A percentile compares a stretch with the other conserved stretches of the same genome.
Conservation (phyloP, 2,329 filamentous ascomycete species). For the Aschersonia sp. region DNA sequence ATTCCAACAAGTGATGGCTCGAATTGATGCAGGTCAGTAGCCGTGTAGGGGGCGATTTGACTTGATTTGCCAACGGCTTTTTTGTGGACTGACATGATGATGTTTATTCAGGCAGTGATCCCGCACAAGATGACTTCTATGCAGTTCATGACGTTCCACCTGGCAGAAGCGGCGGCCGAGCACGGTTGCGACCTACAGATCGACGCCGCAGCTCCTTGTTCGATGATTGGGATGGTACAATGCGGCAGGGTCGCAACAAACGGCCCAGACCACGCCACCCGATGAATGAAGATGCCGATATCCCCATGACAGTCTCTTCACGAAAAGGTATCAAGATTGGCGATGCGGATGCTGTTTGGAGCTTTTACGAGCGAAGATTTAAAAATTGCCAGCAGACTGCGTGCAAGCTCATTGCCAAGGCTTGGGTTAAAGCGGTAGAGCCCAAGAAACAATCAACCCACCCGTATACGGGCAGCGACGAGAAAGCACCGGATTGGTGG, state of each 20-base stretch:
- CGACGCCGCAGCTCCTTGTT: constrained; percentile 15
- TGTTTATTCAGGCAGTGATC: constrained; percentile 14
- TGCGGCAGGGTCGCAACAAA: constrained; percentile 12
- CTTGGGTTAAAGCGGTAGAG: constrained; percentile 61
- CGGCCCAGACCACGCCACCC: constrained; percentile 20
- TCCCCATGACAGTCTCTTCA: constrained; percentile 21
- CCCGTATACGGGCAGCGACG: constrained; percentile 53
- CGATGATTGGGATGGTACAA: constrained; percentile 17
- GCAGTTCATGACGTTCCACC: constrained; percentile 12
- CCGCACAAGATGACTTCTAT: constrained; percentile 17
- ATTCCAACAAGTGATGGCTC: constrained; percentile 24
- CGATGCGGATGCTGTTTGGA: constrained; percentile 37
- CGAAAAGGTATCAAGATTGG: constrained; percentile 35
- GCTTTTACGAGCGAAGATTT: constrained; percentile 47
- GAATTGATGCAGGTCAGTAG: constrained; percentile 22
- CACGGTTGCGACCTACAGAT: constrained; percentile 13
- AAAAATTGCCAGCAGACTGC: constrained; percentile 54
- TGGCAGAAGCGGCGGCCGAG: constrained; percentile 11
- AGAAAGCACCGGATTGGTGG: constrained; percentile 53
- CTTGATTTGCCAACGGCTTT: neutral
- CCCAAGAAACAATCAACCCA: constrained; percentile 65
- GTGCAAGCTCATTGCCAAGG: constrained; percentile 59
- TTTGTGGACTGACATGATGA: neutral
- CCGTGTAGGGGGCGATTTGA: neutral
- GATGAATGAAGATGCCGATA: constrained; percentile 24